Percentiles rank a stretch among this genome's conserved stretches.
These are phyloP conservation scores for Pinus tabuliformis DNA, from an alignment of 75 land plant species.

Conservation along the genomic window DNA sequence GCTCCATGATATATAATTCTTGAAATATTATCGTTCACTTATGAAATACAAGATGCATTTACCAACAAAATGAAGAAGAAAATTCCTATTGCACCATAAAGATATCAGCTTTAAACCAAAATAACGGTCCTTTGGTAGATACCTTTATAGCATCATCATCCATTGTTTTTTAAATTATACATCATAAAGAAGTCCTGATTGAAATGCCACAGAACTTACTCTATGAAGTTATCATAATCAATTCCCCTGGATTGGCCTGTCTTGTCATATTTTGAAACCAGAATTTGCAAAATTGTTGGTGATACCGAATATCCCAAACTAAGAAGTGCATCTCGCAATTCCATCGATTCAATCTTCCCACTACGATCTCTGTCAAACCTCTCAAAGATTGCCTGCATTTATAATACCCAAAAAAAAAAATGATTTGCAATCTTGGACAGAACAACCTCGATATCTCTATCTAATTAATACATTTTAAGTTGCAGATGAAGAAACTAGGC, in stretches of 20 bases:
- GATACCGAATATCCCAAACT: slow-evolving; percentile 80
- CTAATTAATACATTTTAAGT: too few species aligned
- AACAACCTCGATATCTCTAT: too few species aligned
- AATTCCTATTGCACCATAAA: too few species aligned
- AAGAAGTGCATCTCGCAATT: slow-evolving; percentile 82
- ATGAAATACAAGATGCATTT: too few species aligned
- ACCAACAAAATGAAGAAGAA: too few species aligned
- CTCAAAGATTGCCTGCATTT: slow-evolving; percentile 71
- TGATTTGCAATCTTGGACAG: neutral
- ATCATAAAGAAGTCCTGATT: slow-evolving; percentile 3
- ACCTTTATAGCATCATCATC: neutral
- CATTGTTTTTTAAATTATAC: neutral
- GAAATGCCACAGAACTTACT: slow-evolving; percentile 51
- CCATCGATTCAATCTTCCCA: slow-evolving; percentile 77
- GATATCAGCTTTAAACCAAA: neutral
- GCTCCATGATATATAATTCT: too few species aligned
- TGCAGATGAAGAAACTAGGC: too few species aligned
- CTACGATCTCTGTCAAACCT: slow-evolving; percentile 82
- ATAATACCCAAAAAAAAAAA: neutral
- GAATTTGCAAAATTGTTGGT: slow-evolving; percentile 64
- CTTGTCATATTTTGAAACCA: slow-evolving; percentile 80
- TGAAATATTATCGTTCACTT: too few species aligned
- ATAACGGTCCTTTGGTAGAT: neutral
- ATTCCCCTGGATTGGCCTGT: slow-evolving; percentile 59
- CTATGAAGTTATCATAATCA: slow-evolving; percentile 89